Percentiles rank a stretch among this genome's conserved stretches.
These are phyloP conservation scores for Isabelozyma heimii DNA, from an alignment of 805 yeast species.

Conservation along the genomic window DNA sequence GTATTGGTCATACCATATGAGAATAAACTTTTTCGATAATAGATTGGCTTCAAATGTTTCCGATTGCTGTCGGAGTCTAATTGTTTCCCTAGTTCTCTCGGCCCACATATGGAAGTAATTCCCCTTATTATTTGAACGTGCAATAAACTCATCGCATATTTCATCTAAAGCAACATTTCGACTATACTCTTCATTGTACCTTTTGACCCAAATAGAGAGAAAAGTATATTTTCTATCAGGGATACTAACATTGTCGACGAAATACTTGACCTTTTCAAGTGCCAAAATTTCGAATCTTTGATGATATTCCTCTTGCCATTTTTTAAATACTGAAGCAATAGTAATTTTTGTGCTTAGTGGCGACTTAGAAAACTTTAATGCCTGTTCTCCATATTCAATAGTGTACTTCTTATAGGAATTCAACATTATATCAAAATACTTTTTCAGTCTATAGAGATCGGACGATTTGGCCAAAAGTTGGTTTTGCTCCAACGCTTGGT, in stretches of 20 bases:
- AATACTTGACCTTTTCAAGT: constrained; percentile 11
- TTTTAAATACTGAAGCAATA: constrained; percentile 1
- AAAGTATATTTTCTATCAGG: constrained; percentile 9
- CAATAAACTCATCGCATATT: constrained; percentile 4
- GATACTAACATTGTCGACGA: constrained; percentile 11
- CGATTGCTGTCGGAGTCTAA: constrained; percentile 9
- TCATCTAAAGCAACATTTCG: constrained; percentile 6
- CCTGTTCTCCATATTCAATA: neutral
- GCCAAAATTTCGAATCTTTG: constrained; percentile 17
- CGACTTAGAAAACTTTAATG: neutral
- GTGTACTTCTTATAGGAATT: constrained; percentile 2
- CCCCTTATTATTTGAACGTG: constrained; percentile 1
- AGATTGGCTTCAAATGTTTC: constrained; percentile 13
- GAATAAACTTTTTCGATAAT: constrained; percentile 22
- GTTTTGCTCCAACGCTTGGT: neutral
- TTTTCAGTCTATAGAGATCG: constrained; percentile 17
- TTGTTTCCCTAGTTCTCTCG: neutral
- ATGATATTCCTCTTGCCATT: constrained; percentile 23
- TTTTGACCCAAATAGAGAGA: constrained; percentile 19
- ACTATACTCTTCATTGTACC: constrained; percentile 12
- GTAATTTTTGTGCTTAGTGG: neutral
- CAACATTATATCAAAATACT: constrained; percentile 10
- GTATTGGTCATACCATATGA: constrained; percentile 34
- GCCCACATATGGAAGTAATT: constrained; percentile 13
- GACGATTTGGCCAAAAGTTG: constrained; percentile 11